Evolutionary conservation across 176 grass and related monocot genomes (phyloP).

Genomic region (Dendrocalamus sinicus): DNA sequence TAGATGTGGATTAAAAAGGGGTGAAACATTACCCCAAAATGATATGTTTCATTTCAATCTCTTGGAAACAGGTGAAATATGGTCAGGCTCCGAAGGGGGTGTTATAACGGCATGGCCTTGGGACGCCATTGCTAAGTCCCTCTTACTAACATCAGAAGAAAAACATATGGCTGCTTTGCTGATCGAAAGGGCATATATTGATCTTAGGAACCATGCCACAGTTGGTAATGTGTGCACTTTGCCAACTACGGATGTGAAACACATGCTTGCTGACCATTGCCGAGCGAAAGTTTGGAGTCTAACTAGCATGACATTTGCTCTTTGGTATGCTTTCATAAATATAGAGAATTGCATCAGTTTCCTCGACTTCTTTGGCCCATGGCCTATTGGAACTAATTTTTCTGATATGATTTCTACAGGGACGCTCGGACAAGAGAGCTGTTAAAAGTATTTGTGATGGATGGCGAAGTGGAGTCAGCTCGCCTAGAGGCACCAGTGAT

Average conservation of each 20-base stretch:
- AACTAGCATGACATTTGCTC: slow-evolving; percentile 71
- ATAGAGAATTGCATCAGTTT: slow-evolving; percentile 4
- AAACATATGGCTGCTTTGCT: slow-evolving; percentile 63
- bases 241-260: slow-evolving; percentile 73
- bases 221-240: slow-evolving; percentile 69
- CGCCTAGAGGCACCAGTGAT: slow-evolving; percentile 54
- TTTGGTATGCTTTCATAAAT: slow-evolving; percentile 71
- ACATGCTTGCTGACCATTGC: slow-evolving; percentile 73
- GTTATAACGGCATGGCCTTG: slow-evolving; percentile 91
- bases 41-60: slow-evolving; percentile 52
- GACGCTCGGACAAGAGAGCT: slow-evolving; percentile 86
- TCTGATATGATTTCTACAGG: slow-evolving; percentile 53
- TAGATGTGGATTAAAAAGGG: slow-evolving; percentile 13
- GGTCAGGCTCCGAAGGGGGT: slow-evolving; percentile 90
- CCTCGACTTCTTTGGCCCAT: not conserved
- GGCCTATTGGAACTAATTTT: not conserved
- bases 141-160: slow-evolving; percentile 70
- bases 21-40: slow-evolving; percentile 11
- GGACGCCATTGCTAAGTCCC: slow-evolving; percentile 73
- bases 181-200: slow-evolving; percentile 76
- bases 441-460: slow-evolving; percentile 86
- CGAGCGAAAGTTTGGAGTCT: slow-evolving; percentile 80
- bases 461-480: slow-evolving; percentile 71
- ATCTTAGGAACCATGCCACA: slow-evolving; percentile 75
- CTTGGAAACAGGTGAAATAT: slow-evolving; percentile 88